Evolutionary conservation across 495 filamentous ascomycete genomes (phyloP), one percentile per base, ranked within the genome.

Genomic region (Saxophila tyrrhenica): DNA sequence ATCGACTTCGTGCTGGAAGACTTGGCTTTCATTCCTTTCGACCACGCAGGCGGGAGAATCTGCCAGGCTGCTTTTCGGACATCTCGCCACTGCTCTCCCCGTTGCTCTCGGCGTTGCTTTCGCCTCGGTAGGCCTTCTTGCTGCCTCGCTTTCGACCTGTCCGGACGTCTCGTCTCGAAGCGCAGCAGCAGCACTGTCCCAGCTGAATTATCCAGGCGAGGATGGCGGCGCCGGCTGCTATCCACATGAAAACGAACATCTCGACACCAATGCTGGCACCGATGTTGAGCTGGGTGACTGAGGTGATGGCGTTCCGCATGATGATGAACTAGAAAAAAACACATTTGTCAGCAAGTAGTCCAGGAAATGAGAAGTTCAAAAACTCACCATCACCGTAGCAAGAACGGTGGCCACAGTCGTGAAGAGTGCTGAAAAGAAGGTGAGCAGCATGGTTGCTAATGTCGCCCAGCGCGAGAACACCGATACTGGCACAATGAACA

Each of bases 231-330:
- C 69, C 84, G 0, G 78, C 73, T 0, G 82, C 88, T 32, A 86
- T 75, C 90, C 90, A 96, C 85, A 94, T 89, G 60, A 21, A 41
- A 1, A 72, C 83, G 62, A 94, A 78, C 89, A 96, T 94, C 59
- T 75, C 72, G 5, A 56, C 70, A 2, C 89, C 89, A 5, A 95
- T 62, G 13, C 75, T 67, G 2, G 84, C 86, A 8, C 71, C 64
- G 59, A 96, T 91, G 63, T 94, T 92, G 17, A 95, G 67, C 25
- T 79, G 77, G 2, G 78, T 56, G 63, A 77, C 69, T 69, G 76
- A 67, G 25, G 66, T 64, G 59, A 92, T 79, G 20, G 87, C 84
- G 45, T 81, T 81, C 39, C 77, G 75, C 71, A 95, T 89, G 46
- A 89, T 82, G 29, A 81, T 62, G 61, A 85, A 89, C 41, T 44